Evolutionary conservation across 352 stramenopile species (phyloP), one percentile per base, ranked within the genome.

Genomic region (Phytophthora pseudosyringae): DNA sequence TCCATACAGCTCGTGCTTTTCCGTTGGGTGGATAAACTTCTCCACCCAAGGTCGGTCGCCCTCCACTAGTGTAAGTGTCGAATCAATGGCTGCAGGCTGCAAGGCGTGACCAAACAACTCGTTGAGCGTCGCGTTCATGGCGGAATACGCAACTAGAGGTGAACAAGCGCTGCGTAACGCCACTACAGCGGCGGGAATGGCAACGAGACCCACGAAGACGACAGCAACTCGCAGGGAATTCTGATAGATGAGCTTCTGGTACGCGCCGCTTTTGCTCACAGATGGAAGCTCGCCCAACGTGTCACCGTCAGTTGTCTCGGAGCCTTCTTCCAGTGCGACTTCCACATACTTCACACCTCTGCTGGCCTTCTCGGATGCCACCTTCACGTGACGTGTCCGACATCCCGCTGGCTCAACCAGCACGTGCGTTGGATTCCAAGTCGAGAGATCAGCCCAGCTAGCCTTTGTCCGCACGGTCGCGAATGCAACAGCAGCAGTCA

Each of bases 81-180:
- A 16, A 11, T 39, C 33, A 25, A n/a, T 64, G 16, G 56, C 16
- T 15, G 45, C 36, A 12, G 56, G 56, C 12, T 64, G 45, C 13
- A 64, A 55, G 3, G 35, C 56, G 36, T 64, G 56, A 10, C 40
- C 56, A 33, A 64, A 43, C 18, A 64, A 18, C 45, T 64, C 56
- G 16, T 64, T 64, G 15, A 64, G 28, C 28, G 56, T 64, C 13
- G 56, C 56, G 16, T 64, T 64, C 29, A 64, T 26, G 4, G 18
- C 56, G 3, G 56, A 56, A 31, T 57, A 64, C 26, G 56, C 43
- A 40, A 64, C 56, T 4, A 64, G 28, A 21, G 56, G 56, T n/a
- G 56, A 64, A 4, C 32, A 64, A 13, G 18, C 18, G 11, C 44
- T 56, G 9, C 56, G 45, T n/a, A 64, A 15, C 16, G 43, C 56